phyloP scores from a whole-genome alignment of 345 rosid genomes.

The Hevea brasiliensis region DNA sequence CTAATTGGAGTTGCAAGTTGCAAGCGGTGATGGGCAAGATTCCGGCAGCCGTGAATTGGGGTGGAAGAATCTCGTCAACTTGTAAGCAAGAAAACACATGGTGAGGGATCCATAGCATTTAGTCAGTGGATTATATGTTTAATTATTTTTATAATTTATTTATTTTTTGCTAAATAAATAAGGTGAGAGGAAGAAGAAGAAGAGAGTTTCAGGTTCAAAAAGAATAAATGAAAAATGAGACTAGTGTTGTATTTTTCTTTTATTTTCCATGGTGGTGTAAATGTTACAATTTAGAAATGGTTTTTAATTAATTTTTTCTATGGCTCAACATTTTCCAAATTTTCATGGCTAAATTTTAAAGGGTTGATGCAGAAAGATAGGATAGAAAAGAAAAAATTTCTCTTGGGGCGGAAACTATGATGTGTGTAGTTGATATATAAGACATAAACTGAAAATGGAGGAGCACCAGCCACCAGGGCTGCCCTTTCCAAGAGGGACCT shows the following conservation, averaged over 20 bases:
- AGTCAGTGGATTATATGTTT: conserved; percentile 28
- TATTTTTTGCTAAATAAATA: conserved; percentile 35
- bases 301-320: background rate
- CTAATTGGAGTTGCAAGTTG: background rate
- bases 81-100: conserved; percentile 9
- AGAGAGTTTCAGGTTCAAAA: conserved; percentile 13
- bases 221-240: conserved; percentile 16
- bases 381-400: background rate
- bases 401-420: background rate
- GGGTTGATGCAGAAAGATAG: background rate
- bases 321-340: background rate
- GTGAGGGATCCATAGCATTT: conserved; percentile 11
- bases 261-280: conserved; percentile 12
- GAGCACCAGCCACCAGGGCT: background rate
- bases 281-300: conserved; percentile 4
- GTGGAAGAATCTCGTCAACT: conserved; percentile 4
- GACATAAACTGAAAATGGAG: background rate
- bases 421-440: background rate
- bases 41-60: conserved; percentile 22
- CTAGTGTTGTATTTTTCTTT: conserved; percentile 24
- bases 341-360: background rate
- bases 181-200: conserved; percentile 1
- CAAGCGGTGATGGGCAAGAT: background rate
- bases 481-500: conserved; percentile 19
- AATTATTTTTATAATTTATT: conserved; percentile 24